phyloP scores from a whole-genome alignment of 1,139 yeast species.

The Hyphopichia pseudoburtonii region DNA sequence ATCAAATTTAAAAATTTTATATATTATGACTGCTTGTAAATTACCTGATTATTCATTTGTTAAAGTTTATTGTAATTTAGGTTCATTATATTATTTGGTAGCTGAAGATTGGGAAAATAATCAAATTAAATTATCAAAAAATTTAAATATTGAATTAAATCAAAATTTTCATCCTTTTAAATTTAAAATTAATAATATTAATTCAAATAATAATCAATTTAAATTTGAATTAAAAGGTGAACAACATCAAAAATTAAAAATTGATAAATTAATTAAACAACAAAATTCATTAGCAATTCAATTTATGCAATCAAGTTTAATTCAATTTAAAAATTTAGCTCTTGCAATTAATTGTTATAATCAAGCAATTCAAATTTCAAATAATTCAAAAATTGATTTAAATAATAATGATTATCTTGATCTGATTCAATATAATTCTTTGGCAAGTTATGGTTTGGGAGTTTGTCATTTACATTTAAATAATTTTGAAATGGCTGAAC shows the following conservation, averaged over 20 bases:
- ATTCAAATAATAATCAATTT: not conserved
- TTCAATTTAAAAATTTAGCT: too few species aligned
- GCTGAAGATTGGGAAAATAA: slow-evolving; percentile 64
- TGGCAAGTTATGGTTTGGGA: slow-evolving; percentile 84
- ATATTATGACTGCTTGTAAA: slow-evolving; percentile 73
- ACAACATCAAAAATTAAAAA: too few species aligned
- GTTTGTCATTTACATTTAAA: slow-evolving; percentile 66
- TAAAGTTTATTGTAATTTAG: slow-evolving; percentile 69
- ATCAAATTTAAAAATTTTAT: slow-evolving; percentile 65
- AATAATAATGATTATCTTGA: not conserved
- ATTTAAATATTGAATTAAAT: slow-evolving; percentile 8
- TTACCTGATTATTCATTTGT: slow-evolving; percentile 65
- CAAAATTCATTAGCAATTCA: too few species aligned
- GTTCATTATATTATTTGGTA: slow-evolving; percentile 68
- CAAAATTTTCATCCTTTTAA: not conserved
- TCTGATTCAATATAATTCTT: slow-evolving; percentile 66
- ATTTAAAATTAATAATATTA: not conserved
- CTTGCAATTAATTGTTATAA: too few species aligned
- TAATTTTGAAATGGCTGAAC: slow-evolving; percentile 56
- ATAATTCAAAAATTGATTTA: not conserved
- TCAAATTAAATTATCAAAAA: slow-evolving; percentile 32
- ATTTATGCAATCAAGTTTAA: too few species aligned
- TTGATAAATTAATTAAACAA: not conserved
- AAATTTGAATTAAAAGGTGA: too few species aligned
- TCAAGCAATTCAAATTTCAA: not conserved